Evolutionary conservation across 768 basidiomycete species (phyloP), one percentile per base, ranked within the genome.

Genomic region (Hortiboletus campestris): DNA sequence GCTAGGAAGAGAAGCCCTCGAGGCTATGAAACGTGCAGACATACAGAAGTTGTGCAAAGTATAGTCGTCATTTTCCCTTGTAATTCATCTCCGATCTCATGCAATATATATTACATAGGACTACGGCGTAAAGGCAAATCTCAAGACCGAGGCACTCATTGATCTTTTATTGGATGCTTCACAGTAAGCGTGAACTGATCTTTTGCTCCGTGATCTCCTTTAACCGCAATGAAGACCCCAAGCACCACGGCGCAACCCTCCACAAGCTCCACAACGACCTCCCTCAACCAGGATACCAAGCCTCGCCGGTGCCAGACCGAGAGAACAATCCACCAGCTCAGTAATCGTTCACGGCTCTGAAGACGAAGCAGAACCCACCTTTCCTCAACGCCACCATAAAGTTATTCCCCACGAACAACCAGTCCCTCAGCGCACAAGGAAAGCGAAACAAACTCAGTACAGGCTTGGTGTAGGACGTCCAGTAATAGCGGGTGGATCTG

Each of bases 101-200:
- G 13, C 57, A 49, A 25, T 40, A 41, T 49, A 46, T 54, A 40
- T 57, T 46, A 50, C 28, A 51, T 39, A 92, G 89, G 87, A 90
- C 62, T 84, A 86, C 65, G 88, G 89, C 55, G 82, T 92, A 57
- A 88, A 82, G 72, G 90, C 90, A 43, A 91, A 91, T 71, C 80
- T 91, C 66, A 91, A 89, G 75, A 82, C 87, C 22, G 88, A 90
- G 64, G 84, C 83, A 45, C 75, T 92, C 59, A 89, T 92, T 64
- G 86, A 90, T 66, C 76, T 89, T 17, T 74, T 92, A 28, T 74
- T 89, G 14, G 82, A 86, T 62, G 80, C 77, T 16, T 72, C 73
- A 31, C 72, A 70, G 59, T 73, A 65, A 57, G 76, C 69, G 49
- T 67, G 71, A 66, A 64, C 69, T 16, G 13, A 20, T 69, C 74